Conservation (phyloP, 352 stramenopile genomes). For the Saprolegnia diclina region DNA sequence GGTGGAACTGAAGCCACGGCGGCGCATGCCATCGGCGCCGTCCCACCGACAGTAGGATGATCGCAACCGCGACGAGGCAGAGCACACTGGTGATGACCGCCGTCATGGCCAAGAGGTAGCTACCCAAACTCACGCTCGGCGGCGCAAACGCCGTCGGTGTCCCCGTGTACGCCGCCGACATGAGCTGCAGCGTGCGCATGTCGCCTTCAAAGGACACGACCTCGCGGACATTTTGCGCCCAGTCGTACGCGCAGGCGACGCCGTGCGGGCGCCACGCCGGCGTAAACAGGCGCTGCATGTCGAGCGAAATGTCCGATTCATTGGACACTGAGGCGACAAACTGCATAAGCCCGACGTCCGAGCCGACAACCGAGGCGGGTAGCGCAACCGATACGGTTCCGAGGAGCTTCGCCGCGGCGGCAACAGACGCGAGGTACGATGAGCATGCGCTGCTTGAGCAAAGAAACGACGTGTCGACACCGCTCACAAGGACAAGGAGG, state of each 20-base stretch:
- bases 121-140: not conserved
- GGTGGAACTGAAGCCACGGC: conserved; percentile 1
- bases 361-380: not conserved
- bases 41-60: not conserved
- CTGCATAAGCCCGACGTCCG: not conserved
- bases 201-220: not conserved
- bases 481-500: not conserved
- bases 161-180: not conserved
- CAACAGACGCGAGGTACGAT: not conserved
- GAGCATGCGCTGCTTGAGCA: not conserved
- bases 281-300: not conserved
- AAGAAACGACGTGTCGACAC: not conserved
- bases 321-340: not conserved
- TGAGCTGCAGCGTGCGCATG: not conserved
- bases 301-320: not conserved
- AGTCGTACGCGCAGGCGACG: not conserved
- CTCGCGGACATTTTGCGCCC: not conserved
- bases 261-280: not conserved
- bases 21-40: not conserved
- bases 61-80: not conserved
- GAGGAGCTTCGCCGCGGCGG: not conserved
- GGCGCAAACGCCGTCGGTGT: not conserved
- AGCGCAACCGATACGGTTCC: not conserved
- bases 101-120: not conserved
- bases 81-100: not conserved